Evolutionary conservation across 1,284 basidiomycete species (phyloP).

Genomic region (Rhodotorula sp.): DNA sequence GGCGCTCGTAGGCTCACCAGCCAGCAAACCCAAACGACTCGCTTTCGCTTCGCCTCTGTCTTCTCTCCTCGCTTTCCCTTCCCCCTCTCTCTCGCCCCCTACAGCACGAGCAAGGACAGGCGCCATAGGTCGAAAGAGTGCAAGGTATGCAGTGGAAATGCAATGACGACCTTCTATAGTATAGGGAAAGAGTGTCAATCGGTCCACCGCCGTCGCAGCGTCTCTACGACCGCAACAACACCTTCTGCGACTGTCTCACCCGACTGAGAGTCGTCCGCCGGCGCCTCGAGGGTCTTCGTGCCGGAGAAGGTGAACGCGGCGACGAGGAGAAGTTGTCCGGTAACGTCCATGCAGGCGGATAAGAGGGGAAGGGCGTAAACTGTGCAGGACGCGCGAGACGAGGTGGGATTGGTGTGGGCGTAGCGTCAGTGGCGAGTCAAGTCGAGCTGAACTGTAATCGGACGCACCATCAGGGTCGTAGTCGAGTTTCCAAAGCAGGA

Average conservation of each 20-base stretch:
- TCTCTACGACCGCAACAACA: neutral
- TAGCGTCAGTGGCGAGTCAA: neutral
- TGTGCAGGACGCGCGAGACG: constrained; percentile 33
- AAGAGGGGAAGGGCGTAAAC: constrained; percentile 91
- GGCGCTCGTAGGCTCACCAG: too few species aligned
- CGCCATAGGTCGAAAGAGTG: too few species aligned
- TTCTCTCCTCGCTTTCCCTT: too few species aligned
- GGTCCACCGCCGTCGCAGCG: too few species aligned
- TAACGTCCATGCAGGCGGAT: constrained; percentile 82
- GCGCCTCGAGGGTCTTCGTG: neutral
- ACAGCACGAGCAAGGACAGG: too few species aligned
- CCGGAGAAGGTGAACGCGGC: constrained; percentile 48
- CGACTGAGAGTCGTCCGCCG: neutral
- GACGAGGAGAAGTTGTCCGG: constrained; percentile 78
- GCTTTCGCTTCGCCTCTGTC: too few species aligned
- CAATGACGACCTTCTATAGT: too few species aligned
- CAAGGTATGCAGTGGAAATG: too few species aligned
- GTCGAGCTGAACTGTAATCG: constrained; percentile 20
- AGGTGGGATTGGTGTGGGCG: neutral
- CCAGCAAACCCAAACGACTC: too few species aligned
- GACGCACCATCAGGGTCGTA: constrained; percentile 71
- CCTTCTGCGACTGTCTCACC: neutral
- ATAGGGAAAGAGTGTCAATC: too few species aligned
- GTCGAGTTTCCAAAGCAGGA: constrained; percentile 74
- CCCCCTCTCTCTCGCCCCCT: too few species aligned